A percentile compares a stretch with the other conserved stretches of the same genome.
Conservation (phyloP, 2,329 filamentous ascomycete species). For the Thelonectria blattea region DNA sequence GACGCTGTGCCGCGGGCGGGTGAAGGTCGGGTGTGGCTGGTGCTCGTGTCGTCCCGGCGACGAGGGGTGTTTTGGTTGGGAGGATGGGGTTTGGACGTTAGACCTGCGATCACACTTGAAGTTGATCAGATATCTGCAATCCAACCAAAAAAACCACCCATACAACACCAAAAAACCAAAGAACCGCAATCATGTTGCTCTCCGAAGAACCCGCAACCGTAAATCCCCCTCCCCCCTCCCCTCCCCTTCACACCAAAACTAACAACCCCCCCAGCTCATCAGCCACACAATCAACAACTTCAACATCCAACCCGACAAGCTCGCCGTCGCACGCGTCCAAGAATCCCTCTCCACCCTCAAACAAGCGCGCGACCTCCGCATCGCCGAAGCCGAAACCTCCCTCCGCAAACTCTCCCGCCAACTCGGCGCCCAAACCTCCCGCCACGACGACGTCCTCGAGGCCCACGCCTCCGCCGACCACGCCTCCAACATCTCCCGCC, state of each 20-base stretch:
- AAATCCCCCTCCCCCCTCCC: slow-evolving; percentile 41
- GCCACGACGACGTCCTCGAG: slow-evolving; percentile 77
- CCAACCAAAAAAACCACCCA: neutral
- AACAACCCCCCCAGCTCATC: slow-evolving; percentile 71
- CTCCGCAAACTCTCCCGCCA: slow-evolving; percentile 77
- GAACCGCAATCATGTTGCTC: slow-evolving; percentile 72
- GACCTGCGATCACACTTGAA: neutral
- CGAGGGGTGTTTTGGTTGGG: slow-evolving; percentile 9
- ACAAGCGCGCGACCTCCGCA: slow-evolving; percentile 79
- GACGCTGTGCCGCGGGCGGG: slow-evolving; percentile 31
- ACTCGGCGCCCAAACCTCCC: slow-evolving; percentile 74
- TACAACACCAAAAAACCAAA: neutral
- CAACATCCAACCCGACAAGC: slow-evolving; percentile 89
- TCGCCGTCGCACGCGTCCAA: slow-evolving; percentile 80
- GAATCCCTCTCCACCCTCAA: slow-evolving; percentile 85
- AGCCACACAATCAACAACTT: slow-evolving; percentile 92
- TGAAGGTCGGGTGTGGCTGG: slow-evolving; percentile 27
- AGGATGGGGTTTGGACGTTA: neutral
- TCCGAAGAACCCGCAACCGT: slow-evolving; percentile 91
- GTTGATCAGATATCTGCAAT: neutral
- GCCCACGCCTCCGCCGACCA: slow-evolving; percentile 80
- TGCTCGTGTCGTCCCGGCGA: slow-evolving; percentile 41
- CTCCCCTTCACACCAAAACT: neutral
- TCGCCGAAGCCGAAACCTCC: slow-evolving; percentile 70
- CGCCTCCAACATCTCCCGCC: slow-evolving; percentile 80